Base-by-base conservation (phyloP, 805 yeast species). In the Metschnikowia continentalis region DNA sequence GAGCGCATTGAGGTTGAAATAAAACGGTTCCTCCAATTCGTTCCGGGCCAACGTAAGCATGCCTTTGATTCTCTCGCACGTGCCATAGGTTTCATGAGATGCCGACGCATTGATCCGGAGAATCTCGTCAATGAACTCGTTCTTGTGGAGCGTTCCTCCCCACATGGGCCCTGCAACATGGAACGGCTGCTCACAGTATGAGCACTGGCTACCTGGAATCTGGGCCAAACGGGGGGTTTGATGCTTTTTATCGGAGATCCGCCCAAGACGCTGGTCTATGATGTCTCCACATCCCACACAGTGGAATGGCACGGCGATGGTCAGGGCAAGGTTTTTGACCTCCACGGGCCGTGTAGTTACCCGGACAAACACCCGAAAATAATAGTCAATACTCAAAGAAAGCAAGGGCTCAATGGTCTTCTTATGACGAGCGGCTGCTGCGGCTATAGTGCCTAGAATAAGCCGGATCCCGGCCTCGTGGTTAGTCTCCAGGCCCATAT, bases 141-240 rank as follows among this genome's bases (percentile, higher is more conserved):
- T 64, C 62, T 86, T 79, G 62, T 92, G 98, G 51, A 94, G 67
- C 6, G 78, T 74, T 0, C 90, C 96, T 10, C 83, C 90, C 88
- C 96, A 94, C 96, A 94, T 88, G 53, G 99, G 99, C 3, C 99
- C 99, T 6, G 92, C 90, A 35, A 94, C 65, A 64, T 88, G 96
- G 65, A 81, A 80, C 1, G 81, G 77, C 52, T 74, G 77, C 1
- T 79, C 84, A 71, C 99, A 94, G 65, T 76, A 83, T 26, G 75
- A 63, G 70, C 99, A 94, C 39, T 74, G 63, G 7, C 77, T 68
- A 10, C 83, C 81, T 0, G 85, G 84, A 3, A 87, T 88, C 54
- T 77, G 80, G 1, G 90, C 82, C 44, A 59, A 56, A 42, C 64
- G 64, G 2, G 77, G 76, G 37, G 83, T 77, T 30, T 86, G 83